Percentiles rank a stretch among this genome's conserved stretches.
These are phyloP conservation scores for Debaryomyces maramus DNA, from an alignment of 805 yeast species.

Conservation along the genomic window DNA sequence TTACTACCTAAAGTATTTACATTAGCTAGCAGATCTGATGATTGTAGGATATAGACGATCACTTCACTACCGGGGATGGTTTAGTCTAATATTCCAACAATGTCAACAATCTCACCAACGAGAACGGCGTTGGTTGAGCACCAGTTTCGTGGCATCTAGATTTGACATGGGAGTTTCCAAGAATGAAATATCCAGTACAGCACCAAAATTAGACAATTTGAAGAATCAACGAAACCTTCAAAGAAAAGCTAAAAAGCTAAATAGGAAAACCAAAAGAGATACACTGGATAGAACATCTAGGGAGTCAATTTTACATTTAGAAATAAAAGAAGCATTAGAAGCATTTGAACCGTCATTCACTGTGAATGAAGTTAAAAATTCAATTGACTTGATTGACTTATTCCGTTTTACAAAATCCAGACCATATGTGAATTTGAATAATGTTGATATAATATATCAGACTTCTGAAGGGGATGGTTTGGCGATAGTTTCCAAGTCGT, in stretches of 20 bases:
- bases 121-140: too few species aligned
- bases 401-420: slow-evolving; percentile 24
- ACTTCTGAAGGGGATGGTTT: slow-evolving; percentile 40
- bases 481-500: slow-evolving; percentile 27
- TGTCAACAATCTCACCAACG: too few species aligned
- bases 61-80: too few species aligned
- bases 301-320: slow-evolving; percentile 23
- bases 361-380: slow-evolving; percentile 18
- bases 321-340: slow-evolving; percentile 22
- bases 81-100: too few species aligned
- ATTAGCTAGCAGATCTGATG: too few species aligned
- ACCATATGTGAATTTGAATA: slow-evolving; percentile 12
- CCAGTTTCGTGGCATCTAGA: too few species aligned
- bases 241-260: slow-evolving; percentile 8
- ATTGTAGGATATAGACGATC: too few species aligned
- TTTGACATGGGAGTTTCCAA: too few species aligned
- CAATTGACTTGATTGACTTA: slow-evolving; percentile 20
- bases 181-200: too few species aligned
- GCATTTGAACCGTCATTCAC: slow-evolving; percentile 7
- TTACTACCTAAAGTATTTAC: too few species aligned
- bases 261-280: slow-evolving; percentile 30
- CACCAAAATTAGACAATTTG: too few species aligned
- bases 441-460: slow-evolving; percentile 25
- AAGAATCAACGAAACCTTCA: too few species aligned
- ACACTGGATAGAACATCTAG: slow-evolving; percentile 29